Conservation (phyloP, 768 basidiomycete genomes). For the Lentinula detonsa region DNA sequence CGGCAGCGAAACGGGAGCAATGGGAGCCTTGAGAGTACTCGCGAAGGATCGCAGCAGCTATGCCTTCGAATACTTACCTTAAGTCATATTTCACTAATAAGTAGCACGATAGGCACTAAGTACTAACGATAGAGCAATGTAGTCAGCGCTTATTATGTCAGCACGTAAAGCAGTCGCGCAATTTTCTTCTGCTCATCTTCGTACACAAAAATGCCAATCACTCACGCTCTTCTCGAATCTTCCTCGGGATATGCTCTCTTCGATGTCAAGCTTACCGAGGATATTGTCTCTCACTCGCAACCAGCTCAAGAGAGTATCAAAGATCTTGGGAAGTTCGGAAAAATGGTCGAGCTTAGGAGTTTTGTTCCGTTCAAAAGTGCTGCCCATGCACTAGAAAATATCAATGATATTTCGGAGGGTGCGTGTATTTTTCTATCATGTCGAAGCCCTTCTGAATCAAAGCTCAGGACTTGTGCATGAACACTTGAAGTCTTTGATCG, state of each 20-base stretch:
- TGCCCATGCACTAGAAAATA: constrained; percentile 90
- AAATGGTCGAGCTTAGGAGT: constrained; percentile 86
- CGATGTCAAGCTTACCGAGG: constrained; percentile 79
- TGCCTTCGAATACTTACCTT: not conserved
- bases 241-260: constrained; percentile 94
- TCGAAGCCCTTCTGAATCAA: not conserved
- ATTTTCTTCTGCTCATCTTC: too few species aligned
- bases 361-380: constrained; percentile 94
- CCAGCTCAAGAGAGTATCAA: constrained; percentile 81
- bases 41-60: not conserved
- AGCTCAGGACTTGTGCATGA: constrained; percentile 76
- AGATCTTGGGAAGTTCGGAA: constrained; percentile 83
- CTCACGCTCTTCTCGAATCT: constrained; percentile 89
- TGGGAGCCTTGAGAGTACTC: not conserved
- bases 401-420: constrained; percentile 97
- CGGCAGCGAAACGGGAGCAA: constrained; percentile 49
- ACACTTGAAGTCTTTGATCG: constrained; percentile 74
- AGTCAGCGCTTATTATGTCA: too few species aligned
- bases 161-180: too few species aligned
- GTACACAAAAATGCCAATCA: constrained; percentile 29
- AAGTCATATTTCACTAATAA: not conserved
- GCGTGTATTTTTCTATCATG: constrained; percentile 16
- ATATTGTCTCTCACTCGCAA: constrained; percentile 75
- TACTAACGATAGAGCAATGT: too few species aligned
- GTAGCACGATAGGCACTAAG: too few species aligned